Conservation (phyloP, 768 basidiomycete species). For the Hypsizygus marmoreus region DNA sequence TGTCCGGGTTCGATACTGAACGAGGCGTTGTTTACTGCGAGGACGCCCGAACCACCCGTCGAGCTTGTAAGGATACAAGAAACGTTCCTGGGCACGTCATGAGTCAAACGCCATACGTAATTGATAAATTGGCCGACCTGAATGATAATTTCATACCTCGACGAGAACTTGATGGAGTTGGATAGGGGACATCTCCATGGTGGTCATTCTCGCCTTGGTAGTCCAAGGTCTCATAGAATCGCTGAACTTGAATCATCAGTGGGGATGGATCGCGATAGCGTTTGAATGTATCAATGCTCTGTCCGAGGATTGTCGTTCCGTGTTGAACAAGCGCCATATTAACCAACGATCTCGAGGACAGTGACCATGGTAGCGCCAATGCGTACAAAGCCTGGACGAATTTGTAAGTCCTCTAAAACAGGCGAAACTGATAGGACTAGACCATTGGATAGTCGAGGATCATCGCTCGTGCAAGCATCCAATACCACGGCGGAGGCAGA, state of each 20-base stretch:
- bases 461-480: slow-evolving; percentile 31
- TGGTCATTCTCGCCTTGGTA: not conserved
- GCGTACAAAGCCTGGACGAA: slow-evolving; percentile 26
- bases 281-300: slow-evolving; percentile 16
- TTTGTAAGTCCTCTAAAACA: not conserved
- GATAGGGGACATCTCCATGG: slow-evolving; percentile 5
- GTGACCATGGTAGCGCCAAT: slow-evolving; percentile 21
- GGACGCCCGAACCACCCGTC: slow-evolving; percentile 10
- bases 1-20: slow-evolving; percentile 42
- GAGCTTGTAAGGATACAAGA: slow-evolving; percentile 12
- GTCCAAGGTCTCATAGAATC: slow-evolving; percentile 21
- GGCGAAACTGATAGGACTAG: slow-evolving; percentile 5
- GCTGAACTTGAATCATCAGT: slow-evolving; percentile 16
- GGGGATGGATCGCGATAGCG: slow-evolving; percentile 10
- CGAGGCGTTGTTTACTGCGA: slow-evolving; percentile 30
- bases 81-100: slow-evolving; percentile 14
- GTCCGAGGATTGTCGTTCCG: slow-evolving; percentile 13
- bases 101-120: not conserved
- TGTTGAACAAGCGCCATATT: slow-evolving; percentile 38
- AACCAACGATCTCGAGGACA: slow-evolving; percentile 30
- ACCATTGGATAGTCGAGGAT: slow-evolving; percentile 41
- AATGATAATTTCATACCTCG: slow-evolving; percentile 27
- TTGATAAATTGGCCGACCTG: slow-evolving; percentile 12
- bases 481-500: slow-evolving; percentile 39
- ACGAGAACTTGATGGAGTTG: slow-evolving; percentile 7